Base-by-base conservation (phyloP, 2,329 filamentous ascomycete genomes). In the Trichoderma asperellum region DNA sequence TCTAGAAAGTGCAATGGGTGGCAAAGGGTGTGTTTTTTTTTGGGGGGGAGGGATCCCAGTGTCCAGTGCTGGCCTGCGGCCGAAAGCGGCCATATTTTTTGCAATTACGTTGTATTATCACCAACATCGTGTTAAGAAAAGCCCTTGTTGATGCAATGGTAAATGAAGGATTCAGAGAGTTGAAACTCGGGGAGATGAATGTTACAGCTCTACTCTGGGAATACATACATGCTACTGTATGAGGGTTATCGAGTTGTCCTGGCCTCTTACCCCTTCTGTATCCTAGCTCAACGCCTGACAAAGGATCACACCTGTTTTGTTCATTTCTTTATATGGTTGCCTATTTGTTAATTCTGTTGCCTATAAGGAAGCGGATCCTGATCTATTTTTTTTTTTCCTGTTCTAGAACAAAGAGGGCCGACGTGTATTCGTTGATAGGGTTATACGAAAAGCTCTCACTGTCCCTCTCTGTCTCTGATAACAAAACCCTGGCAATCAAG, bases 1-100 rank as follows among this genome's bases (percentile, higher is more conserved):
- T 66, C 62, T 57, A 57, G 62, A 66, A 66, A 53, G 21, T 10
- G 34, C 62, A 58, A 34, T 16, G 29, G 14, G 7, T 34, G 34
- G 62, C 62, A 35, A 56, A 40, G 49, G 52, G 18, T 43, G 18
- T 32, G n/a, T 12, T 24, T n/a, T 32, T 53, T 47, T n/a, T n/a
- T n/a, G n/a, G n/a, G n/a, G n/a, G 35, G 37, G 2, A 66, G 58
- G 29, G 32, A n/a, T 47, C 8, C 21, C 47, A 24, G 47, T 24
- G 24, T 24, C 29, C 37, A 34, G 10, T 49, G 37, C 32, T 21
- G 62, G 49, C 27, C 34, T 47, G 53, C 18, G 40, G 40, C 18
- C 40, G 7, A 43, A 43, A 47, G 53, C 35, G 43, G 53, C n/a
- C 32, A 34, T 49, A 47, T 57, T 53, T 18, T 66, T 43, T 53